Base-by-base conservation (phyloP, 768 basidiomycete species). In the Tephrocybe sp. region DNA sequence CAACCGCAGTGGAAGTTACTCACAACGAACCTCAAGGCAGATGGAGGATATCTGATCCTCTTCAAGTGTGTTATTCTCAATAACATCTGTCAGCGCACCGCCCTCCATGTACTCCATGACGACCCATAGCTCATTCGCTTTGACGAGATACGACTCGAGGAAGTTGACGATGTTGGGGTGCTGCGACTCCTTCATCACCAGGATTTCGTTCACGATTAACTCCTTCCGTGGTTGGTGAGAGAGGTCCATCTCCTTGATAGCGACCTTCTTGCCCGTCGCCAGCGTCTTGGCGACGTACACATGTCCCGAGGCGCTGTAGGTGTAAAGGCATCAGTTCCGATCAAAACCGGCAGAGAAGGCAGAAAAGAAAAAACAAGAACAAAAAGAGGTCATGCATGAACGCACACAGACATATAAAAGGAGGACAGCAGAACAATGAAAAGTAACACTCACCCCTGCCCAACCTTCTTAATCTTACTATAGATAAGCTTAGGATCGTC, bases 31-130 rank as follows among this genome's bases (percentile, higher is more conserved):
- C 83, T 98, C 97, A 0, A 87, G 76, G 63, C 79, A 89, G 58
- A 98, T 97, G 61, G 88, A 87, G 12, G 91, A 84, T 44, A 98
- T 96, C 71, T 98, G 94, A 63, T 94, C 92, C 72, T 98, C 94
- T 65, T 91, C 91, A 54, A 98, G 70, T 36, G 90, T 83, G 68
- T 98, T 98, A 60, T 95, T 93, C 74, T 98, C 96, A 61, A 99
- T 98, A 39, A 99, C 88, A 69, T 98, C 96, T 20, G 94, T 98
- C 62, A 99, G 74, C 14, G 96, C 94, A 35, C 97, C 95, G 46
- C 94, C 94, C 69, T 98, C 94, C 94, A 98, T 98, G 65, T 91
- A 96, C 72, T 98, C 94, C 94, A 96, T 98, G 52, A 96, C 93
- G 39, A 97, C 93, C 94, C 94, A 98, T 19, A 97, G 80, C 64